Evolutionary conservation across 228 moss, liverwort and hornwort genomes (phyloP).

Genomic region (Sphagnum magellanicum): DNA sequence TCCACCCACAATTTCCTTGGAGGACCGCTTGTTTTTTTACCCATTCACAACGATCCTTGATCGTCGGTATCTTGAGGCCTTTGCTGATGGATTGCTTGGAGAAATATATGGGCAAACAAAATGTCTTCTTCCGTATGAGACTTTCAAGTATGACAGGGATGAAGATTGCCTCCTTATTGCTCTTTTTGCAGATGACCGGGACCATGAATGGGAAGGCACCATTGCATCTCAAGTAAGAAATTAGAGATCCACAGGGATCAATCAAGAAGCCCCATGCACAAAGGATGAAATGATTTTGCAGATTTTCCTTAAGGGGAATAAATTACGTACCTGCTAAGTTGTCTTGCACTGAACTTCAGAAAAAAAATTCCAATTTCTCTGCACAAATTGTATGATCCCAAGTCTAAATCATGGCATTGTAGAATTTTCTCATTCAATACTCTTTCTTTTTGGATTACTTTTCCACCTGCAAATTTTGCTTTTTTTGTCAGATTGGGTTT

Average conservation of each 20-base stretch:
- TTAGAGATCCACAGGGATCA: background rate
- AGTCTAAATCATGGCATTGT: too few relatives aligned
- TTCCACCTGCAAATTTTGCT: too few relatives aligned
- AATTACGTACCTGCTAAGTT: too few relatives aligned
- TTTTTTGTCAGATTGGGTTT: constrained; percentile 12
- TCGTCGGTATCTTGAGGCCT: constrained; percentile 14
- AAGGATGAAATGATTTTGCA: too few relatives aligned
- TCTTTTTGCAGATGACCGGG: constrained; percentile 30
- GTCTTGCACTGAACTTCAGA: too few relatives aligned
- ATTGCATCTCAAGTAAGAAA: constrained; percentile 21
- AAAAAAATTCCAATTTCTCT: too few relatives aligned
- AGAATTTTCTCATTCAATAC: too few relatives aligned
- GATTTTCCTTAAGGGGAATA: too few relatives aligned
- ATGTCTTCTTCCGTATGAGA: constrained; percentile 17
- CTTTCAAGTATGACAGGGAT: constrained; percentile 28
- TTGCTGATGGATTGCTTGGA: constrained; percentile 12
- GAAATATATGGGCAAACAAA: constrained; percentile 23
- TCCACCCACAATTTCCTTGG: background rate
- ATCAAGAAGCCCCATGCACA: too few relatives aligned
- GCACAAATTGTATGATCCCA: too few relatives aligned
- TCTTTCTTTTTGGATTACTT: too few relatives aligned
- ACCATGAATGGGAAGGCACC: constrained; percentile 35
- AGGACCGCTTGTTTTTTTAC: constrained; percentile 1
- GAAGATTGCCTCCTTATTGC: constrained; percentile 43
- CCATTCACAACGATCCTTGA: constrained; percentile 9